A percentile compares a stretch with the other conserved stretches of the same genome.
These are phyloP conservation scores for Candida coquimbonensis DNA, from an alignment of 805 yeast genomes.

Conservation along the genomic window DNA sequence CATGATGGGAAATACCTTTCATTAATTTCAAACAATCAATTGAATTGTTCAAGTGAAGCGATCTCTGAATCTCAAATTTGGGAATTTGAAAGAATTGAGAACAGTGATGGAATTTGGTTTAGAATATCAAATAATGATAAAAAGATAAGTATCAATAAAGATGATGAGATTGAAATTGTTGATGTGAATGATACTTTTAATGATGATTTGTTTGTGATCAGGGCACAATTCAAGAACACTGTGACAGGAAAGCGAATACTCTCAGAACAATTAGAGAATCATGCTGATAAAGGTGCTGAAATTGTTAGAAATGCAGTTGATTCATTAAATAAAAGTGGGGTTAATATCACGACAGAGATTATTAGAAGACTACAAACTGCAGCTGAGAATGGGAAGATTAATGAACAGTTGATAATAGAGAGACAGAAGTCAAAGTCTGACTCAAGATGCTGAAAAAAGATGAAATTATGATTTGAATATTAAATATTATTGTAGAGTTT, in stretches of 20 bases:
- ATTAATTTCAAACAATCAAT: conserved; percentile 7
- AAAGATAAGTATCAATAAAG: conserved; percentile 7
- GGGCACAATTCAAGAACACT: conserved; percentile 16
- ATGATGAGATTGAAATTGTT: not conserved
- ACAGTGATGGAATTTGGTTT: not conserved
- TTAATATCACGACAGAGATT: conserved; percentile 16
- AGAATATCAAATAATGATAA: conserved; percentile 10
- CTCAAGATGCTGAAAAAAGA: conserved; percentile 11
- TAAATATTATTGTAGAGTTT: too few relatives aligned
- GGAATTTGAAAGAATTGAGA: conserved; percentile 11
- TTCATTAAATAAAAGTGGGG: conserved; percentile 12
- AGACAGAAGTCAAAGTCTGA: conserved; percentile 25
- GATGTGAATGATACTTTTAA: not conserved
- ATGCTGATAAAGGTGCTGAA: conserved; percentile 4
- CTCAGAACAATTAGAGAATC: conserved; percentile 1
- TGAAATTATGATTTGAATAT: too few relatives aligned
- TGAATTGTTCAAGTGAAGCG: conserved; percentile 26
- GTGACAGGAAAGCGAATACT: conserved; percentile 10
- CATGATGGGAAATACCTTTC: conserved; percentile 22
- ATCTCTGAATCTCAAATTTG: conserved; percentile 26
- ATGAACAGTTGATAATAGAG: conserved; percentile 30
- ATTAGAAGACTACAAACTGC: conserved; percentile 13
- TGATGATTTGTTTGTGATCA: conserved; percentile 7
- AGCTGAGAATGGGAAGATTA: conserved; percentile 24
- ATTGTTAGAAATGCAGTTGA: conserved; percentile 19